Conservation (phyloP, 345 rosid genomes). For the Erodium maritimum region DNA sequence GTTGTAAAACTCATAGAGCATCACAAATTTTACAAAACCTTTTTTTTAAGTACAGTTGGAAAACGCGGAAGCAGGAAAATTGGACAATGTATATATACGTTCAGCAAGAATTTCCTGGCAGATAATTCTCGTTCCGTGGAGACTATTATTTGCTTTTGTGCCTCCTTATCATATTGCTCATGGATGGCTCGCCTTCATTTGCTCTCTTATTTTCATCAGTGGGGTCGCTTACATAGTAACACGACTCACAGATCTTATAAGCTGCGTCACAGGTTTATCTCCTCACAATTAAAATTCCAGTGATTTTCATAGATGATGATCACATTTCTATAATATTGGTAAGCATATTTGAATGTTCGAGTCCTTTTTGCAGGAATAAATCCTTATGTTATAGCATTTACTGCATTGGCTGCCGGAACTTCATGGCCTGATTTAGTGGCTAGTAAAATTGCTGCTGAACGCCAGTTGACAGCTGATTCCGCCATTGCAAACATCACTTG, state of each 20-base stretch:
- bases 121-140: slow-evolving; percentile 64
- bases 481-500: slow-evolving; percentile 96
- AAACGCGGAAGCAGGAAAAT: slow-evolving; percentile 42
- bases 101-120: slow-evolving; percentile 46
- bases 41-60: slow-evolving; percentile 43
- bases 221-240: slow-evolving; percentile 76
- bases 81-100: slow-evolving; percentile 26
- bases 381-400: slow-evolving; percentile 87
- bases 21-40: not conserved
- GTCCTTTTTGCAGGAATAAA: slow-evolving; percentile 47
- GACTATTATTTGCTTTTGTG: slow-evolving; percentile 71
- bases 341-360: too few relatives aligned
- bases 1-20: too few relatives aligned
- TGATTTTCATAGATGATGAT: not conserved
- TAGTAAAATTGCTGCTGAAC: slow-evolving; percentile 91
- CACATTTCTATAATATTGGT: too few relatives aligned
- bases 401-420: slow-evolving; percentile 81
- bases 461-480: slow-evolving; percentile 87
- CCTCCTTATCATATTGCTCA: slow-evolving; percentile 82
- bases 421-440: slow-evolving; percentile 98
- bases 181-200: slow-evolving; percentile 86
- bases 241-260: slow-evolving; percentile 62
- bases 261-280: slow-evolving; percentile 75
- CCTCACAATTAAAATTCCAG: slow-evolving; percentile 3
- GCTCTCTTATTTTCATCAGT: slow-evolving; percentile 72